Conservation (phyloP, 352 stramenopile genomes). For the Globisporangium ultimum region DNA sequence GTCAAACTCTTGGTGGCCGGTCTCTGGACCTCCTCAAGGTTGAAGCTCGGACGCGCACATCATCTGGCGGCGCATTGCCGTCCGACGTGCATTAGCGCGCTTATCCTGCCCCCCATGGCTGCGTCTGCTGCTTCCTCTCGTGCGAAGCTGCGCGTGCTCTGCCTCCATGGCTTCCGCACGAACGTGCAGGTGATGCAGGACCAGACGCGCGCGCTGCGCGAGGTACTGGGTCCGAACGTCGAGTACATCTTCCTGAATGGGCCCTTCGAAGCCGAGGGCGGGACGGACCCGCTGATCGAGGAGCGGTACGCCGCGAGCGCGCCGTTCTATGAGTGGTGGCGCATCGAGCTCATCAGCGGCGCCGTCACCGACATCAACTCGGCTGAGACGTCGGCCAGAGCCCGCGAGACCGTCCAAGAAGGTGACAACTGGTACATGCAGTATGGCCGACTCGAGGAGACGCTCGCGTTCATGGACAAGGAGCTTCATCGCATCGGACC, state of each 20-base stretch:
- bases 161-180: constrained; percentile 51
- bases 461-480: constrained; percentile 29
- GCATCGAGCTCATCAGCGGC: constrained; percentile 1
- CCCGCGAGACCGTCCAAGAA: constrained; percentile 15
- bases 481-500: constrained; percentile 27
- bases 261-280: constrained; percentile 32
- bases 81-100: too few relatives aligned
- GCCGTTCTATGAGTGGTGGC: constrained; percentile 44
- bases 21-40: background rate
- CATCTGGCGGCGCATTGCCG: too few relatives aligned
- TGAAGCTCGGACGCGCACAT: background rate
- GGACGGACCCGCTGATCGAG: constrained; percentile 32
- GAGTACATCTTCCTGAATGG: constrained; percentile 43
- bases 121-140: background rate
- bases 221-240: constrained; percentile 22
- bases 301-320: constrained; percentile 20
- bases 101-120: background rate
- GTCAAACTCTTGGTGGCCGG: background rate
- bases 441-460: constrained; percentile 24
- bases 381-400: background rate
- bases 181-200: constrained; percentile 44
- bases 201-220: constrained; percentile 37
- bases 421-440: constrained; percentile 16
- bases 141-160: constrained; percentile 40
- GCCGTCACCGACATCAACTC: constrained; percentile 4